Percentiles rank a stretch among this genome's conserved stretches.
phyloP scores from a whole-genome alignment of 495 filamentous ascomycete species.

The Tuber melanosporum region DNA sequence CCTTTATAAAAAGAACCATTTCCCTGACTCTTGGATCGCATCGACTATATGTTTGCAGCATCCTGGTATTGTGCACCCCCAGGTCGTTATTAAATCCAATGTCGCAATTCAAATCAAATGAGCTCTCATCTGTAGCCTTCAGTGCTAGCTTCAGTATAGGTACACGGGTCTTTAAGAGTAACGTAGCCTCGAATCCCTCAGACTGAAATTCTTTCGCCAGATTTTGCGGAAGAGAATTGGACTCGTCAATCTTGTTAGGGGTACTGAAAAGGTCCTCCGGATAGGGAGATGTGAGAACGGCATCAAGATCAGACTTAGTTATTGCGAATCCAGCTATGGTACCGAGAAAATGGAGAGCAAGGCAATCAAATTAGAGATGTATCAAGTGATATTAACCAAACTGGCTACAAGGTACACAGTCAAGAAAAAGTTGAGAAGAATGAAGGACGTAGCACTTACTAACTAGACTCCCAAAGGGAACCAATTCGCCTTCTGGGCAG shows the following conservation, averaged over 20 bases:
- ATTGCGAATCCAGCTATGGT: constrained; percentile 41
- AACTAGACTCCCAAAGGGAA: constrained; percentile 40
- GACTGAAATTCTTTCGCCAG: constrained; percentile 66
- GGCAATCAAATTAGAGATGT: constrained; percentile 31
- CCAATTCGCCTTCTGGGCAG: constrained; percentile 27
- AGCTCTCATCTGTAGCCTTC: constrained; percentile 42
- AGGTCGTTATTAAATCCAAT: constrained; percentile 78
- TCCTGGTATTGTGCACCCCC: constrained; percentile 68
- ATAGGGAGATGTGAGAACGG: constrained; percentile 33
- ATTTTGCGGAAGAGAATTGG: constrained; percentile 51
- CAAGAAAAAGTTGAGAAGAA: neutral
- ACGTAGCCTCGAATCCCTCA: constrained; percentile 58
- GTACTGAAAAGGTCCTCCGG: constrained; percentile 1
- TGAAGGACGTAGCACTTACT: constrained; percentile 31
- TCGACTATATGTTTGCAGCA: constrained; percentile 69
- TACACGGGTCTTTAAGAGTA: constrained; percentile 66
- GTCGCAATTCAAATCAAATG: constrained; percentile 51
- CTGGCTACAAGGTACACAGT: constrained; percentile 7
- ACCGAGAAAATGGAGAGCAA: constrained; percentile 24
- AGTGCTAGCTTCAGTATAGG: constrained; percentile 79
- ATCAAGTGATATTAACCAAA: neutral
- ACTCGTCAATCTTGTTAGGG: constrained; percentile 6
- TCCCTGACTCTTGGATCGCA: constrained; percentile 64
- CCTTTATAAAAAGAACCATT: constrained; percentile 75
- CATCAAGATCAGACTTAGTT: constrained; percentile 41